Base-by-base conservation (phyloP, 1,284 basidiomycete species). In the Naganishia cerealis region DNA sequence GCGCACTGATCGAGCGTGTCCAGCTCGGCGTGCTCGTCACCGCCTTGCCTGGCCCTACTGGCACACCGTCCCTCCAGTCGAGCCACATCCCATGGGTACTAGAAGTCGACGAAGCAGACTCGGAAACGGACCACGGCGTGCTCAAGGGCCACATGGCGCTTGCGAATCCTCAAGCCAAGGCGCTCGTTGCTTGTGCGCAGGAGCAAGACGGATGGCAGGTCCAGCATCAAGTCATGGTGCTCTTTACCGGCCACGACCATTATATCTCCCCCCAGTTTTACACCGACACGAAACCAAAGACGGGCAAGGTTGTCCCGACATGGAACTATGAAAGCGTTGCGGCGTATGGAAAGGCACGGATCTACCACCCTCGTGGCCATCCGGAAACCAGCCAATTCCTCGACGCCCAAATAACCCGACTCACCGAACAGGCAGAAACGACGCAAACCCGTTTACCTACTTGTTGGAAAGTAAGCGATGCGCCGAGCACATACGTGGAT, bases 31-130 rank as follows among this genome's bases (percentile, higher is more conserved):
- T 81, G 24, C 73, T 83, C 68, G 81, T 81, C 12, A 82, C 81
- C 2, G 74, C 80, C 2, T 79, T 82, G 16, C 65, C 56, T 3
- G 55, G 57, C 7, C 18, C 57, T 18, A 38, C 58, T 10, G 24
- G 33, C 33, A 6, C 12, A n/a, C 29, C 57, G n/a, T 26, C 42
- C 13, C 66, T 84, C 29, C 82, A 83, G 67, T 77, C 79, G 26
- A 77, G 78, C 10, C 82, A 84, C 70, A 78, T 83, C 65, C 83
- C 83, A 1, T 84, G 77, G 70, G 70, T 83, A 16, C 74, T 84
- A 43, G 80, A 82, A 50, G 29, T 73, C 0, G 53, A 71, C 3
- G 72, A 73, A 2, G 65, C 73, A 13, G 52, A 33, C 24, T 61
- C 24, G 54, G 40, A 68, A 57, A 2, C 48, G 24, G 57, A 62